Evolutionary conservation across 106 monocot genomes (phyloP).

Genomic region (Posidonia australis): DNA sequence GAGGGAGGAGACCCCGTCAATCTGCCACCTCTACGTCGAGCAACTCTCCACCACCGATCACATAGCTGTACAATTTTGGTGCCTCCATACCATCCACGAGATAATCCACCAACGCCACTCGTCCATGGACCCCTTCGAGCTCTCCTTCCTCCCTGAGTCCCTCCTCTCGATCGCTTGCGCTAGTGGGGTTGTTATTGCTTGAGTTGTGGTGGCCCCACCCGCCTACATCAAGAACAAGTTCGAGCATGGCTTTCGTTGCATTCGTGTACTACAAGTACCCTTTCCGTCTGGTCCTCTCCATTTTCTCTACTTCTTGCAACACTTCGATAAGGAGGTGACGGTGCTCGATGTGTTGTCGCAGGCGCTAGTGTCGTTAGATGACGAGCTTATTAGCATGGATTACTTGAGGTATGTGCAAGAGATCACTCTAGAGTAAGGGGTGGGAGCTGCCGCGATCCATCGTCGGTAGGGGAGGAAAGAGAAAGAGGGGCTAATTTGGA

Average conservation of each 20-base stretch:
- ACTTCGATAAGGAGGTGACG: slow-evolving; percentile 16
- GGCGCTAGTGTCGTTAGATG: slow-evolving; percentile 48
- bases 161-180: slow-evolving; percentile 36
- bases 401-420: slow-evolving; percentile 57
- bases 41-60: slow-evolving; percentile 33
- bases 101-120: slow-evolving; percentile 30
- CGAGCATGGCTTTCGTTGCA: slow-evolving; percentile 52
- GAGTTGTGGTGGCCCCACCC: slow-evolving; percentile 35
- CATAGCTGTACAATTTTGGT: slow-evolving; percentile 67
- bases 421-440: too few relatives aligned
- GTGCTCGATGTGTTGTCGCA: slow-evolving; percentile 57
- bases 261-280: slow-evolving; percentile 64
- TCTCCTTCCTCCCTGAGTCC: slow-evolving; percentile 42
- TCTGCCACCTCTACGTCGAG: slow-evolving; percentile 63
- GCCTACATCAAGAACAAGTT: slow-evolving; percentile 80
- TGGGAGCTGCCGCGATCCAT: too few relatives aligned
- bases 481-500: too few relatives aligned
- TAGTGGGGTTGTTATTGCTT: slow-evolving; percentile 5
- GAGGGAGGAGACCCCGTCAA: slow-evolving; percentile 27
- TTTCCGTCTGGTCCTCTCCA: slow-evolving; percentile 28
- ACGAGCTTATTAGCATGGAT: slow-evolving; percentile 70
- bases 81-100: slow-evolving; percentile 61
- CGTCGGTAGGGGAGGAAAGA: too few relatives aligned
- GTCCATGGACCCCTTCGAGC: slow-evolving; percentile 24
- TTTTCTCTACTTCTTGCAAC: slow-evolving; percentile 47